Evolutionary conservation across 495 filamentous ascomycete genomes (phyloP).

Genomic region (Friedmanniomyces simplex): DNA sequence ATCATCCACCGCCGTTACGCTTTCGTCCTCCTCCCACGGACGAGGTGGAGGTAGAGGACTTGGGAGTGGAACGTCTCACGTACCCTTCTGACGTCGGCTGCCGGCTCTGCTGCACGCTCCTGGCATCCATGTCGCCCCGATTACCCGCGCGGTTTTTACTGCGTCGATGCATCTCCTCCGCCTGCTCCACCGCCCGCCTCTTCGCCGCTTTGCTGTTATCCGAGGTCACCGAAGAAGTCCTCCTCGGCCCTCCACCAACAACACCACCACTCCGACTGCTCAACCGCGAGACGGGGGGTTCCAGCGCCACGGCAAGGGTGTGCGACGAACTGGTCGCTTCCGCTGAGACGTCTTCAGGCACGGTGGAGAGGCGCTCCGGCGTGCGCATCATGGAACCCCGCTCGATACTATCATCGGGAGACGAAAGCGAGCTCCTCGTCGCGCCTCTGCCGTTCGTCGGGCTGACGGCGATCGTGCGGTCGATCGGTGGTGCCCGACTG

Average conservation of each 20-base stretch:
- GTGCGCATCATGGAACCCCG: slow-evolving; percentile 2
- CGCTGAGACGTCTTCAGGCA: slow-evolving; percentile 17
- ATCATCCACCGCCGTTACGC: not conserved
- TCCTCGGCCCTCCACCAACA: not conserved
- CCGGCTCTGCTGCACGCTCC: not conserved
- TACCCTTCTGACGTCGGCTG: slow-evolving; percentile 18
- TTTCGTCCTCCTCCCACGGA: too few relatives aligned
- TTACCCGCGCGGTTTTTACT: slow-evolving; percentile 8
- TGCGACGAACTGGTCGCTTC: slow-evolving; percentile 6
- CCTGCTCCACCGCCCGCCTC: slow-evolving; percentile 9
- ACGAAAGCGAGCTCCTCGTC: not conserved
- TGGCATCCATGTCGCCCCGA: not conserved
- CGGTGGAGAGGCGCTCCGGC: slow-evolving; percentile 16
- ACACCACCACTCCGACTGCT: slow-evolving; percentile 2
- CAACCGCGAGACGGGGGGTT: slow-evolving; percentile 12
- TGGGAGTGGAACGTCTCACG: slow-evolving; percentile 2
- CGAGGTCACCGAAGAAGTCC: slow-evolving; percentile 9
- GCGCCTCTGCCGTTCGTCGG: slow-evolving; percentile 1
- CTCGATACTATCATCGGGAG: not conserved
- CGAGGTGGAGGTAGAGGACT: not conserved
- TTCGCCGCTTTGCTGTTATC: slow-evolving; percentile 21
- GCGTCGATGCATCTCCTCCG: slow-evolving; percentile 14
- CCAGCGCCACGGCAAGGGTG: slow-evolving; percentile 1
- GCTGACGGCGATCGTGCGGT: slow-evolving; percentile 18
- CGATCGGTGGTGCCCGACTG: slow-evolving; percentile 2